Evolutionary conservation across 192 early-diverging fungal genomes (phyloP), one percentile per base, ranked within the genome.

Genomic region (Coemansia sp.): DNA sequence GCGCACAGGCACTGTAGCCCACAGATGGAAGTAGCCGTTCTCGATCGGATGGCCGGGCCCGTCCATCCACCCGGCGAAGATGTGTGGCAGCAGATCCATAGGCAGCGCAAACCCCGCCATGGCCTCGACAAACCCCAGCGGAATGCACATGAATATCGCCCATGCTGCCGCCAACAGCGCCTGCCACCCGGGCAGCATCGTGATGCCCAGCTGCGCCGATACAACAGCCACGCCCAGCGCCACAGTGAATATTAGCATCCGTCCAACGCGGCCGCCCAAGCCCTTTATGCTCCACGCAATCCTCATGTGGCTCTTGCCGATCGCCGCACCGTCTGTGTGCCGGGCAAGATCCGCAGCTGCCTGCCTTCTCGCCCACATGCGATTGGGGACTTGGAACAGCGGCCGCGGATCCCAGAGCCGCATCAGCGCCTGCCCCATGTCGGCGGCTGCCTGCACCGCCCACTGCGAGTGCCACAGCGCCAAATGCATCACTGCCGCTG

Each of bases 21-120:
- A 81, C 2, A 81, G 64, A 35, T 81, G 74, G 53, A 76, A 81
- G 64, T 81, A 81, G 35, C 79, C 76, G 5, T 73, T 81, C 46
- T 81, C 79, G 49, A 81, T 72, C 15, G 79, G 79, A 36, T 44
- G 64, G 11, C 79, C 79, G 3, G 79, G 79, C 4, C 64, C 74
- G 56, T 73, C 73, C 67, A 81, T 72, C 68, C 74, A 65, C 12
- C 79, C 79, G 34, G 66, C 73, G 0, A 81, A 48, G 41, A 81
- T 81, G 35, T 81, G 79, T 26, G 79, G 79, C 12, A 81, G 49
- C 57, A 81, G 55, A 38, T 76, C 79, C 70, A 73, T 81, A 0
- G 79, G 79, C 64, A 81, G 36, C 15, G 79, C 70, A 45, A 81
- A 81, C 24, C 79, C 79, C 12, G 78, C 61, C 7, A 76, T 65